These are phyloP conservation scores for Senna tora DNA, from an alignment of 306 rosid species.

Conservation along the genomic window DNA sequence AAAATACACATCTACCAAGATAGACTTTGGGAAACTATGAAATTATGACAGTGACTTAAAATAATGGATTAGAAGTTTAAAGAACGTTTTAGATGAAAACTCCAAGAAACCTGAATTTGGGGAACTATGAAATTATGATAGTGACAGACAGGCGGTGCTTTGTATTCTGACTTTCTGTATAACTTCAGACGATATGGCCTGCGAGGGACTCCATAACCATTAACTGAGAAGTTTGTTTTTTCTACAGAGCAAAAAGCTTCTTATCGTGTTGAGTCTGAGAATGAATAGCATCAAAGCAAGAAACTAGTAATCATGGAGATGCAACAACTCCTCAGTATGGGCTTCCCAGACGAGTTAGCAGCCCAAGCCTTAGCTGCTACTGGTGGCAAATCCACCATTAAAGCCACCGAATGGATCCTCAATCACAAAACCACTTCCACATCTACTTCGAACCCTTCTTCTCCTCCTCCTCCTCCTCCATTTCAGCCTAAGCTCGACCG, in stretches of 20 bases:
- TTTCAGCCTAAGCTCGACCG: slow-evolving; percentile 81
- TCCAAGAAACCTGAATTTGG: no score
- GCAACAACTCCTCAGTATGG: slow-evolving; percentile 75
- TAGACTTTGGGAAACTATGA: no score
- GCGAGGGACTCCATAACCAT: no score
- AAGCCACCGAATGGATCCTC: slow-evolving; percentile 93
- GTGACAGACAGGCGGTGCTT: no score
- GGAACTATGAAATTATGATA: no score
- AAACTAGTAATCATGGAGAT: slow-evolving; percentile 42
- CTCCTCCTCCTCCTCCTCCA: slow-evolving; percentile 27
- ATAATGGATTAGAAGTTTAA: no score
- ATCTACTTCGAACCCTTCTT: slow-evolving; percentile 4
- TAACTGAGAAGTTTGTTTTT: background rate
- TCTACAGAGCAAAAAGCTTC: background rate
- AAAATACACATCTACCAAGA: no score
- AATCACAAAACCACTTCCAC: slow-evolving; percentile 48
- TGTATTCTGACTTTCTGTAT: no score
- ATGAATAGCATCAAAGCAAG: background rate
- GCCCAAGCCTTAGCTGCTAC: slow-evolving; percentile 81
- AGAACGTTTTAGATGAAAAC: no score
- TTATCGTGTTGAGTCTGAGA: background rate
- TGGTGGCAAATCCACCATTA: slow-evolving; percentile 72
- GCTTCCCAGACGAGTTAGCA: slow-evolving; percentile 71
- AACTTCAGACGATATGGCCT: no score
- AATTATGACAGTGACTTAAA: no score